Conservation (phyloP, 1,284 basidiomycete species). For the Boletus mariae region DNA sequence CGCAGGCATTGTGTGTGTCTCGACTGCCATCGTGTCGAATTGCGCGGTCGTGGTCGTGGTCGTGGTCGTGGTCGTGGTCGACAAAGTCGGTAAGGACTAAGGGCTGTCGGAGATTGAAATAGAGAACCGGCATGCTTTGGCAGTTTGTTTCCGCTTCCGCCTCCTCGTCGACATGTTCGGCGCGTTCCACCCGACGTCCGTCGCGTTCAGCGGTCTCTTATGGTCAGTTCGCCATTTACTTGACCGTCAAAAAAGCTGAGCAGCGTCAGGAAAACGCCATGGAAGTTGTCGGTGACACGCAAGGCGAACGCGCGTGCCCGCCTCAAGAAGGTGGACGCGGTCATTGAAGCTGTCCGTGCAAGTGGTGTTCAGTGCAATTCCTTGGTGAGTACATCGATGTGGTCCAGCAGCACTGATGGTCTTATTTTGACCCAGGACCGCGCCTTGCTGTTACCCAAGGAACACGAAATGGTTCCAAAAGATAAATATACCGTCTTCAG, state of each 20-base stretch:
- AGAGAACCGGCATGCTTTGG: slow-evolving; percentile 22
- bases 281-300: slow-evolving; percentile 86
- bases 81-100: slow-evolving; percentile 6
- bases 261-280: slow-evolving; percentile 83
- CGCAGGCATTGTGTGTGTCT: slow-evolving; percentile 33
- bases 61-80: too few relatives aligned
- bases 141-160: slow-evolving; percentile 2
- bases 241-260: slow-evolving; percentile 6
- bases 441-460: slow-evolving; percentile 80
- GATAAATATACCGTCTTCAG: slow-evolving; percentile 97
- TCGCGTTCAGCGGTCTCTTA: slow-evolving; percentile 69
- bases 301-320: slow-evolving; percentile 89
- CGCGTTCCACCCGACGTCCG: slow-evolving; percentile 67
- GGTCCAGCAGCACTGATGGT: neutral
- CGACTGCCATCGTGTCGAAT: slow-evolving; percentile 40
- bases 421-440: slow-evolving; percentile 41
- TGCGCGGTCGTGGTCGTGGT: slow-evolving; percentile 21
- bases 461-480: slow-evolving; percentile 80
- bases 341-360: slow-evolving; percentile 82
- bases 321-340: slow-evolving; percentile 88
- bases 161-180: slow-evolving; percentile 57
- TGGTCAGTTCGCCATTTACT: slow-evolving; percentile 48
- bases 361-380: slow-evolving; percentile 78
- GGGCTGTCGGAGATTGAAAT: slow-evolving; percentile 30
- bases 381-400: slow-evolving; percentile 48